A percentile compares a stretch with the other conserved stretches of the same genome.
phyloP scores from a whole-genome alignment of 805 yeast genomes.

The Blastobotrys robertii region DNA sequence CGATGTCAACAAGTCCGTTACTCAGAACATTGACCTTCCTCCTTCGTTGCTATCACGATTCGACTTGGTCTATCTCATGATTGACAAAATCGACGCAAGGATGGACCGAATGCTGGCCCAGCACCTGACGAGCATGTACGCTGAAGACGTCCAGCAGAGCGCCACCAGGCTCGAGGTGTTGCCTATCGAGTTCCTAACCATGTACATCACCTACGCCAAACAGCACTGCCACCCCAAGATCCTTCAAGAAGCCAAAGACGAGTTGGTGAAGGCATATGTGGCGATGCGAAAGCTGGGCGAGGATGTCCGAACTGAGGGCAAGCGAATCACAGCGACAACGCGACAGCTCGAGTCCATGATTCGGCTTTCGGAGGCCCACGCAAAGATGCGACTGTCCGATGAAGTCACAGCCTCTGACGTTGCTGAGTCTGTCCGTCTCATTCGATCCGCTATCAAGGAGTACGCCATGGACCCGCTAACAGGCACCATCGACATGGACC shows the following conservation, averaged over 20 bases:
- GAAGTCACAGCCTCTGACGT: slow-evolving; percentile 75
- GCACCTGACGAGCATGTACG: slow-evolving; percentile 84
- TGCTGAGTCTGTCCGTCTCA: slow-evolving; percentile 84
- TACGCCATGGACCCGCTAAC: slow-evolving; percentile 97
- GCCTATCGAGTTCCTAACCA: slow-evolving; percentile 79
- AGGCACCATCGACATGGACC: slow-evolving; percentile 94
- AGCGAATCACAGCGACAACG: slow-evolving; percentile 94
- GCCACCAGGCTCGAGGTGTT: slow-evolving; percentile 60
- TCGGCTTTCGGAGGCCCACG: slow-evolving; percentile 91
- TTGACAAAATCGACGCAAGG: slow-evolving; percentile 85
- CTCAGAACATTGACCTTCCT: slow-evolving; percentile 90
- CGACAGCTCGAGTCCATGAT: slow-evolving; percentile 95
- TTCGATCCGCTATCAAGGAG: slow-evolving; percentile 89
- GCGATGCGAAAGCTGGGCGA: slow-evolving; percentile 93
- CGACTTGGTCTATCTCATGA: slow-evolving; percentile 83
- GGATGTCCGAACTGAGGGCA: slow-evolving; percentile 75
- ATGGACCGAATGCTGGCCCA: slow-evolving; percentile 79
- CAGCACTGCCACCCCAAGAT: slow-evolving; percentile 73
- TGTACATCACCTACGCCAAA: slow-evolving; percentile 90
- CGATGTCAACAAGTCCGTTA: slow-evolving; percentile 90
- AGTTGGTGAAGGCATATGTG: slow-evolving; percentile 79
- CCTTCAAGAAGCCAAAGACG: slow-evolving; percentile 71
- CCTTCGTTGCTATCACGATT: slow-evolving; percentile 93
- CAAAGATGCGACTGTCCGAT: slow-evolving; percentile 79
- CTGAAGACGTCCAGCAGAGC: slow-evolving; percentile 75